phyloP scores from a whole-genome alignment of 2,329 filamentous ascomycete species.

The Juglanconis oblonga region DNA sequence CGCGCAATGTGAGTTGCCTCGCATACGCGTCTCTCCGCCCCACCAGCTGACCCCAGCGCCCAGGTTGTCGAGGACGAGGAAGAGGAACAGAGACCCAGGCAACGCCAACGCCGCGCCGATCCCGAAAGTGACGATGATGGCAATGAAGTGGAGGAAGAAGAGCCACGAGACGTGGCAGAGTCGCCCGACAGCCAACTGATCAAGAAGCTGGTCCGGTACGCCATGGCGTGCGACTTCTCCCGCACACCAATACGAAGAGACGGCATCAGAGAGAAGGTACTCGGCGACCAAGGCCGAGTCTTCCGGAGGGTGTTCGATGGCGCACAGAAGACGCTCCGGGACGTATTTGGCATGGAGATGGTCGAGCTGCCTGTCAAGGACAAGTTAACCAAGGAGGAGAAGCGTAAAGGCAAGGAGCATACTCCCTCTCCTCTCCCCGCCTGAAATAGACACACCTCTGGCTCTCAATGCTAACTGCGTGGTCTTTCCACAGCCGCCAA shows the following conservation, averaged over 20 bases:
- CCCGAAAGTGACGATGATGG: conserved; percentile 29
- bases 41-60: not conserved
- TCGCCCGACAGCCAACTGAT: conserved; percentile 50
- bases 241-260: conserved; percentile 58
- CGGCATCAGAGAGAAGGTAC: conserved; percentile 66
- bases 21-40: not conserved
- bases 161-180: conserved; percentile 35
- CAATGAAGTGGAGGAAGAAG: conserved; percentile 29
- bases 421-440: too few species aligned
- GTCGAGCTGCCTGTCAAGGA: conserved; percentile 77
- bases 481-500: conserved; percentile 33
- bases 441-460: too few species aligned
- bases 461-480: not conserved
- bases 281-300: conserved; percentile 64
- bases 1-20: conserved; percentile 11
- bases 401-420: conserved; percentile 61
- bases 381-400: conserved; percentile 75
- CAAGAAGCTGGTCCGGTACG: conserved; percentile 68
- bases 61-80: conserved; percentile 32
- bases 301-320: conserved; percentile 76
- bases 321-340: conserved; percentile 69
- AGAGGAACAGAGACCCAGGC: conserved; percentile 41
- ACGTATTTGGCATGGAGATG: conserved; percentile 89
- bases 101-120: conserved; percentile 34
- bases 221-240: conserved; percentile 63